Evolutionary conservation across 2,329 filamentous ascomycete species (phyloP).

Genomic region (Cercospora nicotianae): DNA sequence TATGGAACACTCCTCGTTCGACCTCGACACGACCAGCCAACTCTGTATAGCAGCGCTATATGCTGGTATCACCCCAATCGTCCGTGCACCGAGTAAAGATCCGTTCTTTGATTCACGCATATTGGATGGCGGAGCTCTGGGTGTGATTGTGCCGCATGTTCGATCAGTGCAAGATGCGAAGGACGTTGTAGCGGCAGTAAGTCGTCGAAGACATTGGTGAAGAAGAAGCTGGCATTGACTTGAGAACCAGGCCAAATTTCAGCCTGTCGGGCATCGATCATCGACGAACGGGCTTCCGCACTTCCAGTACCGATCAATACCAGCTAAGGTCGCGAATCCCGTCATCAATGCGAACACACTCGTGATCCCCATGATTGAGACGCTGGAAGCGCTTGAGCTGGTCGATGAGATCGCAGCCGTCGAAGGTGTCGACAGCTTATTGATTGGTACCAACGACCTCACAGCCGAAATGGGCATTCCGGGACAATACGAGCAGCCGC

Average conservation of each 20-base stretch:
- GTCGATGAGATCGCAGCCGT: slow-evolving; percentile 46
- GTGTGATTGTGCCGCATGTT: slow-evolving; percentile 47
- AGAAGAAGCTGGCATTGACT: background rate
- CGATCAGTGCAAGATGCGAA: slow-evolving; percentile 41
- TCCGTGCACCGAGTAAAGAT: slow-evolving; percentile 45
- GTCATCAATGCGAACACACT: slow-evolving; percentile 42
- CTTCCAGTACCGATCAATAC: slow-evolving; percentile 40
- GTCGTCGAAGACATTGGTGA: background rate
- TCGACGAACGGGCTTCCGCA: slow-evolving; percentile 42
- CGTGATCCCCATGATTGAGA: slow-evolving; percentile 49
- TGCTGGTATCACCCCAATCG: slow-evolving; percentile 45
- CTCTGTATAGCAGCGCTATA: slow-evolving; percentile 44
- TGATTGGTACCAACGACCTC: slow-evolving; percentile 50
- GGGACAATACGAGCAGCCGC: slow-evolving; percentile 43
- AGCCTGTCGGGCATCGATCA: slow-evolving; percentile 41
- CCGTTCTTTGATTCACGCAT: slow-evolving; percentile 43
- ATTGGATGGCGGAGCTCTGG: slow-evolving; percentile 46
- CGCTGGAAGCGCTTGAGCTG: slow-evolving; percentile 41
- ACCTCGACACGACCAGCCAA: slow-evolving; percentile 41
- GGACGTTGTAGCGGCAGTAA: slow-evolving; percentile 40
- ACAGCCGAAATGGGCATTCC: slow-evolving; percentile 48
- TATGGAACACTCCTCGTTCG: slow-evolving; percentile 48
- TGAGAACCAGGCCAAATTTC: slow-evolving; percentile 37
- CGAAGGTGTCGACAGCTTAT: slow-evolving; percentile 46
- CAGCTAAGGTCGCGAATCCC: slow-evolving; percentile 40